Conservation (phyloP, 2,329 filamentous ascomycete genomes). For the Paecilomyces variotii region DNA sequence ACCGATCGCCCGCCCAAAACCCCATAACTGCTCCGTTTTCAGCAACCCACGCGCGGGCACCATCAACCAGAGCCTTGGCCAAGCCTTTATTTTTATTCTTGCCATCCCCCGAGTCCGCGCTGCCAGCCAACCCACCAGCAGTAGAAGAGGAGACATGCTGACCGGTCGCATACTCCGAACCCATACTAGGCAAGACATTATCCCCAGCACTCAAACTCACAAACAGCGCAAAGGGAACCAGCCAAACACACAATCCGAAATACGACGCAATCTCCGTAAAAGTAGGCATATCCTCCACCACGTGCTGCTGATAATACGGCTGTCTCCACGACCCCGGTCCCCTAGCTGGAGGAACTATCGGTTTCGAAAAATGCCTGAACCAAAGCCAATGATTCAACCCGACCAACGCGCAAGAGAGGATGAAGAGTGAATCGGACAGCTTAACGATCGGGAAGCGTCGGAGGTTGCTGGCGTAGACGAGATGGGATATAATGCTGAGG, state of each 20-base stretch:
- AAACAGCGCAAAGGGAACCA: slow-evolving; percentile 91
- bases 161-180: slow-evolving; percentile 62
- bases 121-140: slow-evolving; percentile 16
- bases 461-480: slow-evolving; percentile 84
- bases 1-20: slow-evolving; percentile 52
- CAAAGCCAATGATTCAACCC: slow-evolving; percentile 88
- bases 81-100: slow-evolving; percentile 49
- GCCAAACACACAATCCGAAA: slow-evolving; percentile 93
- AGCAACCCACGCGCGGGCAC: slow-evolving; percentile 51
- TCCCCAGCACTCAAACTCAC: slow-evolving; percentile 90
- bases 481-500: slow-evolving; percentile 71
- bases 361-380: slow-evolving; percentile 86
- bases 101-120: slow-evolving; percentile 18
- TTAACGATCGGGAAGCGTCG: slow-evolving; percentile 68
- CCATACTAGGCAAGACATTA: slow-evolving; percentile 89
- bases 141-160: slow-evolving; percentile 20
- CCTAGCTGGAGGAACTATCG: slow-evolving; percentile 31
- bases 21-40: slow-evolving; percentile 58
- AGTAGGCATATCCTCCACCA: slow-evolving; percentile 51
- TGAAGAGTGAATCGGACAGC: slow-evolving; percentile 76
- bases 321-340: slow-evolving; percentile 25
- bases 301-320: slow-evolving; percentile 31
- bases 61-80: slow-evolving; percentile 56
- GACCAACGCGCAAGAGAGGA: slow-evolving; percentile 77
- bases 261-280: slow-evolving; percentile 95